phyloP scores from a whole-genome alignment of 2,329 filamentous ascomycete species.

The Penicillium vulpinum region DNA sequence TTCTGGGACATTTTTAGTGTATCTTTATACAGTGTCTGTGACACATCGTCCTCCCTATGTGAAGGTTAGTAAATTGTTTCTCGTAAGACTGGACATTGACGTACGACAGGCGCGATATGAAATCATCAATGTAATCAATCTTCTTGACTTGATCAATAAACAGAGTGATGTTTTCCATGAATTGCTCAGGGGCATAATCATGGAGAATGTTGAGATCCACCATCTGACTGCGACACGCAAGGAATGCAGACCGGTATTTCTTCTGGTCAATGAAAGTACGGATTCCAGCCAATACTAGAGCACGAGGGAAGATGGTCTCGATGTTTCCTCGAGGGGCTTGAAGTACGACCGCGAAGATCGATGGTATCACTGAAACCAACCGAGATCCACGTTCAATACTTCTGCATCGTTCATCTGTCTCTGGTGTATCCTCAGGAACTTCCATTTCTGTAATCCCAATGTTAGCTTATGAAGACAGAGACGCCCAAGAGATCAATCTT shows the following conservation, averaged over 20 bases:
- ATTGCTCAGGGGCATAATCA: conserved; percentile 85
- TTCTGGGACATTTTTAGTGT: conserved; percentile 59
- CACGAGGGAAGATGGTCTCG: conserved; percentile 90
- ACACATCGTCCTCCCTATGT: conserved; percentile 78
- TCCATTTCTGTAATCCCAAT: conserved; percentile 63
- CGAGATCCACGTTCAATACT: conserved; percentile 87
- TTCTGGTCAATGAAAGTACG: conserved; percentile 75
- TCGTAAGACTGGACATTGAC: conserved; percentile 19
- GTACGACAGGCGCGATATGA: conserved; percentile 80
- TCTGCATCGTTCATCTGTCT: conserved; percentile 87
- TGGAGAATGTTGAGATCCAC: conserved; percentile 98
- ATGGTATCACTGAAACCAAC: conserved; percentile 85
- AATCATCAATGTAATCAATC: conserved; percentile 80
- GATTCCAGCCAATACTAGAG: conserved; percentile 88
- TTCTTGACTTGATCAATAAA: conserved; percentile 86
- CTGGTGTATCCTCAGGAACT: conserved; percentile 82
- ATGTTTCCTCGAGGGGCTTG: conserved; percentile 97
- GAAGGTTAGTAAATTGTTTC: conserved; percentile 26
- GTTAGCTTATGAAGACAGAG: conserved; percentile 18
- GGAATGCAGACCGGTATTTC: conserved; percentile 80
- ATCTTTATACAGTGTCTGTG: conserved; percentile 88
- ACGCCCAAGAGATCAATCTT: conserved; percentile 23
- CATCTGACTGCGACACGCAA: conserved; percentile 84
- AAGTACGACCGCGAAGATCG: conserved; percentile 78
- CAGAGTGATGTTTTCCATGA: conserved; percentile 70